Evolutionary conservation across 2,329 filamentous ascomycete genomes (phyloP).

Genomic region (Penicillium sp.): DNA sequence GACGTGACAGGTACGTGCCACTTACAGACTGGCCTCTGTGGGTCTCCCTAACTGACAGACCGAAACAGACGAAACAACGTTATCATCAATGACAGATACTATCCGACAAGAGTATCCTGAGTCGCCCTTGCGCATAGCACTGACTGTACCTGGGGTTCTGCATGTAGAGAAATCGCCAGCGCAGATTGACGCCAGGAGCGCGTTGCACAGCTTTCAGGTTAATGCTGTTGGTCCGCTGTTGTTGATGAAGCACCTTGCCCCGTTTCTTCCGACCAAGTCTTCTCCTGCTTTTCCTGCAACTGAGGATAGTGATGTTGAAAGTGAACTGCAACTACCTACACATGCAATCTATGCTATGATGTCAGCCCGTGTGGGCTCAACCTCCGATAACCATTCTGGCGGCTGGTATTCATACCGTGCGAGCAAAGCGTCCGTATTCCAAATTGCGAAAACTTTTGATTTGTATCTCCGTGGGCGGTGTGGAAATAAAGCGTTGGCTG

Average conservation of each 20-base stretch:
- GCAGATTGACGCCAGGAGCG: slow-evolving; percentile 62
- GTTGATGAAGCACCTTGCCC: slow-evolving; percentile 72
- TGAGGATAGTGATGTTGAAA: slow-evolving; percentile 3
- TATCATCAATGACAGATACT: slow-evolving; percentile 56
- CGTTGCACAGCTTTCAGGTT: slow-evolving; percentile 69
- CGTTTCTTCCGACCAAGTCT: slow-evolving; percentile 65
- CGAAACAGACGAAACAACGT: slow-evolving; percentile 59
- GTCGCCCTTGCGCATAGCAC: slow-evolving; percentile 65
- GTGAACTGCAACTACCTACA: slow-evolving; percentile 43
- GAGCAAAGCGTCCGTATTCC: slow-evolving; percentile 73
- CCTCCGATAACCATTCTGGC: slow-evolving; percentile 69
- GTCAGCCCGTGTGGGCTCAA: slow-evolving; percentile 75
- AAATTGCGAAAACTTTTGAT: slow-evolving; percentile 70
- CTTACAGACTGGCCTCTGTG: neutral
- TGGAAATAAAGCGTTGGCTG: slow-evolving; percentile 63
- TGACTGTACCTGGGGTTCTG: slow-evolving; percentile 71
- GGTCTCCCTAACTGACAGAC: neutral
- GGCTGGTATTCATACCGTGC: slow-evolving; percentile 83
- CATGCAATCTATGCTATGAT: slow-evolving; percentile 70
- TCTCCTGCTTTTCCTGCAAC: slow-evolving; percentile 37
- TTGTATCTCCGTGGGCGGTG: slow-evolving; percentile 60
- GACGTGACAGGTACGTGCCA: slow-evolving; percentile 56
- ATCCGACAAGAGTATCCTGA: slow-evolving; percentile 57
- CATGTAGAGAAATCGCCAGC: slow-evolving; percentile 69
- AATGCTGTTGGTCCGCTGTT: slow-evolving; percentile 75